Percentiles rank a stretch among this genome's conserved stretches.
phyloP scores from a whole-genome alignment of 2,329 filamentous ascomycete genomes.

The Nothopassalora personata region DNA sequence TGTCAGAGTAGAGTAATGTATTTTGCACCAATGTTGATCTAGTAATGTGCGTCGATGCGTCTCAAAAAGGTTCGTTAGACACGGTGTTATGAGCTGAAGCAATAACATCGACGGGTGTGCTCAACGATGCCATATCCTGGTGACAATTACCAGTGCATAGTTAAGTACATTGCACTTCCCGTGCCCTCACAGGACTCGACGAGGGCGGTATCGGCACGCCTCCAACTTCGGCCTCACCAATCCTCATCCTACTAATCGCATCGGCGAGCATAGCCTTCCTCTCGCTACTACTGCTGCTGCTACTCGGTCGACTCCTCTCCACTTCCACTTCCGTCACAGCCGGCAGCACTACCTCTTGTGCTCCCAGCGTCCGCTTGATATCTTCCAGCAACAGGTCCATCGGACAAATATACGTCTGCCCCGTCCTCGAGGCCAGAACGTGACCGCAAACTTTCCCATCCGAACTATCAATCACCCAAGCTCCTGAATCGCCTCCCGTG shows the following conservation, averaged over 20 bases:
- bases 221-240: conserved; percentile 12
- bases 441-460: conserved; percentile 82
- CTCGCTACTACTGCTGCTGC: conserved; percentile 6
- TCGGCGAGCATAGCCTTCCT: conserved; percentile 14
- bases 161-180: conserved; percentile 12
- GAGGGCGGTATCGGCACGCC: conserved; percentile 19
- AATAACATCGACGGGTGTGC: too few relatives aligned
- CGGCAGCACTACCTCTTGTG: conserved; percentile 64
- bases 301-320: conserved; percentile 1
- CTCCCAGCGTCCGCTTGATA: conserved; percentile 72
- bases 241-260: conserved; percentile 18
- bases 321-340: conserved; percentile 42
- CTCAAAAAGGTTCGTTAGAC: too few relatives aligned
- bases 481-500: conserved; percentile 84
- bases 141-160: too few relatives aligned
- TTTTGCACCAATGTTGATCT: too few relatives aligned
- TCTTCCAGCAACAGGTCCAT: conserved; percentile 89
- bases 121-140: not conserved
- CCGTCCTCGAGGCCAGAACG: conserved; percentile 70
- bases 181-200: conserved; percentile 8
- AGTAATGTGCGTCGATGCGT: not conserved
- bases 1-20: not conserved
- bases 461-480: conserved; percentile 80
- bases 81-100: too few relatives aligned
- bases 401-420: conserved; percentile 84